phyloP scores from a whole-genome alignment of 202 grass and related monocot species.

The Schoenoplectus tabernaemontani region DNA sequence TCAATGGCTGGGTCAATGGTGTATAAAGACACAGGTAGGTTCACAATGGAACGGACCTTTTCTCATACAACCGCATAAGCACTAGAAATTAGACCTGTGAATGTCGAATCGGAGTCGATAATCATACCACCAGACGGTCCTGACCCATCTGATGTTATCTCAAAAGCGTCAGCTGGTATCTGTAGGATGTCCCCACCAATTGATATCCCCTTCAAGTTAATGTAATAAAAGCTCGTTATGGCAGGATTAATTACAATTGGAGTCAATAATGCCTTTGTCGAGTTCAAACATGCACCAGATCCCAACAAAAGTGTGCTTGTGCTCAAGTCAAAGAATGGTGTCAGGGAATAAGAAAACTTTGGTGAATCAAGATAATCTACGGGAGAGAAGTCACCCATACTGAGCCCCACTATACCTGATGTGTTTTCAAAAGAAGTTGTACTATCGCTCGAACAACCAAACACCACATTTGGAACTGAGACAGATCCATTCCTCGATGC shows the following conservation, averaged over 20 bases:
- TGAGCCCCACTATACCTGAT: slow-evolving; percentile 22
- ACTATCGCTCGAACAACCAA: slow-evolving; percentile 20
- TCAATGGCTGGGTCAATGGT: slow-evolving; percentile 24
- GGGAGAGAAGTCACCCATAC: slow-evolving; percentile 18
- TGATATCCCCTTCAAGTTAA: slow-evolving; percentile 21
- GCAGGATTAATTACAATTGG: slow-evolving; percentile 15
- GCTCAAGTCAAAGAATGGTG: background rate
- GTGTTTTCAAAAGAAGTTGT: slow-evolving; percentile 3
- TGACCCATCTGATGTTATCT: slow-evolving; percentile 4
- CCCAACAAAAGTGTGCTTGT: slow-evolving; percentile 23
- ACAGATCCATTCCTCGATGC: background rate
- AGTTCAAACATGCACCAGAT: background rate
- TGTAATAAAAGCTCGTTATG: slow-evolving; percentile 7
- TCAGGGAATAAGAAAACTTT: slow-evolving; percentile 30
- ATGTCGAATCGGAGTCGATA: slow-evolving; percentile 24
- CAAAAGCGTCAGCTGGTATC: slow-evolving; percentile 7
- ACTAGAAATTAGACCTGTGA: slow-evolving; percentile 1
- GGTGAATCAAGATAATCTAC: slow-evolving; percentile 12
- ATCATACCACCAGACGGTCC: slow-evolving; percentile 17
- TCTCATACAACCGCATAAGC: slow-evolving; percentile 21
- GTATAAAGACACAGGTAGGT: background rate
- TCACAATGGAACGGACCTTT: slow-evolving; percentile 31
- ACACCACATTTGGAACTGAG: slow-evolving; percentile 12
- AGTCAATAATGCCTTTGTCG: background rate
- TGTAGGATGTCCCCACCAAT: slow-evolving; percentile 5